Conservation (phyloP, 768 basidiomycete species). For the Trametes gibbosa region DNA sequence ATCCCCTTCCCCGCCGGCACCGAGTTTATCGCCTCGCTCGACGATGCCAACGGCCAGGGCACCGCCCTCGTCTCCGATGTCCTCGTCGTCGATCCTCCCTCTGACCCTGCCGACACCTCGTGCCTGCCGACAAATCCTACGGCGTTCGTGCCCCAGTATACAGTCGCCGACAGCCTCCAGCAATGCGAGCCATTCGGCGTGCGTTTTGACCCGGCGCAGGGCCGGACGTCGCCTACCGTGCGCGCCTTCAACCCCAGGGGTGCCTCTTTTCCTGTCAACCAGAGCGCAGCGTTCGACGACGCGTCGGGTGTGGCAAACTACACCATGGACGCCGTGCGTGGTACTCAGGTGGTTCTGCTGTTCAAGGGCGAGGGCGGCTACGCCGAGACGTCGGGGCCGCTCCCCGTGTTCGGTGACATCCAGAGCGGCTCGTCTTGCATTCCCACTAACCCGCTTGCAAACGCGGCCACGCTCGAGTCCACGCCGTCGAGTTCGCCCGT, state of each 20-base stretch:
- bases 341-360: slow-evolving; percentile 41
- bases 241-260: slow-evolving; percentile 33
- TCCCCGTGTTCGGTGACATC: slow-evolving; percentile 37
- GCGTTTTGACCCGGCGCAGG: slow-evolving; percentile 35
- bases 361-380: slow-evolving; percentile 41
- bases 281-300: slow-evolving; percentile 23
- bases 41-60: slow-evolving; percentile 41
- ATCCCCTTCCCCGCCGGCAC: slow-evolving; percentile 50
- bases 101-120: slow-evolving; percentile 33
- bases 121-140: slow-evolving; percentile 35
- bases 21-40: slow-evolving; percentile 53
- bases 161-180: slow-evolving; percentile 31
- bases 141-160: slow-evolving; percentile 29
- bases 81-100: slow-evolving; percentile 41
- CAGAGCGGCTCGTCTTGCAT: slow-evolving; percentile 29
- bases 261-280: slow-evolving; percentile 26
- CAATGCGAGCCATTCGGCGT: slow-evolving; percentile 54
- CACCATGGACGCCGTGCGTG: slow-evolving; percentile 38
- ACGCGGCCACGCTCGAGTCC: neutral
- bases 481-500: neutral
- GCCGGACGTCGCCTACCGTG: slow-evolving; percentile 39
- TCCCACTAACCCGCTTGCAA: slow-evolving; percentile 9
- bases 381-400: slow-evolving; percentile 40
- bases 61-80: slow-evolving; percentile 48
- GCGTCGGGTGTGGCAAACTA: slow-evolving; percentile 40